Conservation (phyloP, 495 filamentous ascomycete genomes). For the Trichodelitschia bisporula region DNA sequence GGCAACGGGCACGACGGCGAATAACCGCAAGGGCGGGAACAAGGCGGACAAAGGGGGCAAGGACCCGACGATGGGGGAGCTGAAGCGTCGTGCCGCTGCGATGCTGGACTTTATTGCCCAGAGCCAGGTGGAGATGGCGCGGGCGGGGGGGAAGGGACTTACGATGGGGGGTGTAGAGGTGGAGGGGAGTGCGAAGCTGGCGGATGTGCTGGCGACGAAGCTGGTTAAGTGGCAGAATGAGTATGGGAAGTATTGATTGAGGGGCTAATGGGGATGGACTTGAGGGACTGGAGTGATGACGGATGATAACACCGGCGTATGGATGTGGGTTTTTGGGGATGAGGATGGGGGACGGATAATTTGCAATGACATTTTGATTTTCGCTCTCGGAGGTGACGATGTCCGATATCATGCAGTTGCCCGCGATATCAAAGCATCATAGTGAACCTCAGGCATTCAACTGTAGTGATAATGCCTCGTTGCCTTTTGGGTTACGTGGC, state of each 20-base stretch:
- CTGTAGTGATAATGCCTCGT: too few relatives aligned
- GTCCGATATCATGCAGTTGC: too few relatives aligned
- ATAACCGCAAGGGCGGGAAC: not conserved
- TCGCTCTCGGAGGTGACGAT: too few relatives aligned
- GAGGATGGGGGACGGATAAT: not conserved
- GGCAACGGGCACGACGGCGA: not conserved
- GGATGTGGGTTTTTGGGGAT: not conserved
- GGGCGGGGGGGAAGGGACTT: too few relatives aligned
- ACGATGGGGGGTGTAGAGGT: conserved; percentile 2
- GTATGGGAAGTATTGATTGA: too few relatives aligned
- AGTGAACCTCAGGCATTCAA: too few relatives aligned
- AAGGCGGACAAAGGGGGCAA: not conserved
- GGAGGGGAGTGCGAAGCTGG: conserved; percentile 12
- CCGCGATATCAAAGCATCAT: too few relatives aligned
- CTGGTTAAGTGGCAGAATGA: conserved; percentile 17
- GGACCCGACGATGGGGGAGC: not conserved
- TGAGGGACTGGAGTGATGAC: not conserved
- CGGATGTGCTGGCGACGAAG: conserved; percentile 17
- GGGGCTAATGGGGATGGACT: too few relatives aligned
- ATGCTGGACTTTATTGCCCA: conserved; percentile 54
- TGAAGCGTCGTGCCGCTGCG: conserved; percentile 1
- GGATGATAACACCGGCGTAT: not conserved
- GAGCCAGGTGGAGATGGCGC: conserved; percentile 76
- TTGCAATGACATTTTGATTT: too few relatives aligned
- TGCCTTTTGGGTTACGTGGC: too few relatives aligned